Conservation (phyloP, 305 asterid genomes). For the Fraxinus latifolia region DNA sequence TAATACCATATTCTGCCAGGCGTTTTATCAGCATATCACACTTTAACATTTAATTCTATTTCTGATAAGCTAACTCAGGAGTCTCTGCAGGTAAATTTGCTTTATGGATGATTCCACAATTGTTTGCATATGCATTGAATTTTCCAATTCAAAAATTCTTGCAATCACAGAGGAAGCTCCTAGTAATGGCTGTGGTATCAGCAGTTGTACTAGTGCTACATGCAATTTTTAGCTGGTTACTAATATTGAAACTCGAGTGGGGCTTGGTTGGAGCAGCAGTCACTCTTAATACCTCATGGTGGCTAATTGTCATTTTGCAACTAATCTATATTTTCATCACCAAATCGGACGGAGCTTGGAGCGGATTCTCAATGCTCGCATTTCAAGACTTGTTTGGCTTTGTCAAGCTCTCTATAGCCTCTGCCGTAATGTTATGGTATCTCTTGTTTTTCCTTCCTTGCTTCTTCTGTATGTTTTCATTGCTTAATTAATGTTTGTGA, state of each 20-base stretch:
- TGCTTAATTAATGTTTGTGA: background rate
- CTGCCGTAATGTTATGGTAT: constrained; percentile 76
- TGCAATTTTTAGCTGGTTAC: constrained; percentile 55
- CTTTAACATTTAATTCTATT: background rate
- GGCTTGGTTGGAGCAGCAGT: constrained; percentile 71
- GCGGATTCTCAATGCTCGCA: constrained; percentile 71
- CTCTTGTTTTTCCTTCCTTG: background rate
- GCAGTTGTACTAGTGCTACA: constrained; percentile 47
- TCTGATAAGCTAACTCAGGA: background rate
- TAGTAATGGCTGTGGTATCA: constrained; percentile 71
- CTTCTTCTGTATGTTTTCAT: background rate
- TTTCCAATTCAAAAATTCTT: constrained; percentile 79
- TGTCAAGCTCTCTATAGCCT: constrained; percentile 64
- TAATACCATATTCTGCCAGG: background rate
- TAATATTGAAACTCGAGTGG: constrained; percentile 55
- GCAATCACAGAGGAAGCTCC: constrained; percentile 71
- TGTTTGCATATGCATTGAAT: constrained; percentile 69
- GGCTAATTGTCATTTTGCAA: constrained; percentile 59
- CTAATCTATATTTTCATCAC: constrained; percentile 48
- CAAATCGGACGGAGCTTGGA: constrained; percentile 75
- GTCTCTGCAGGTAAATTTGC: constrained; percentile 59
- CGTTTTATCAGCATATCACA: background rate
- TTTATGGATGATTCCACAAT: constrained; percentile 69
- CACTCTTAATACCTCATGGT: constrained; percentile 60
- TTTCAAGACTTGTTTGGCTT: constrained; percentile 62